These are phyloP conservation scores for Trapa incisa DNA, from an alignment of 345 rosid genomes.

Conservation along the genomic window DNA sequence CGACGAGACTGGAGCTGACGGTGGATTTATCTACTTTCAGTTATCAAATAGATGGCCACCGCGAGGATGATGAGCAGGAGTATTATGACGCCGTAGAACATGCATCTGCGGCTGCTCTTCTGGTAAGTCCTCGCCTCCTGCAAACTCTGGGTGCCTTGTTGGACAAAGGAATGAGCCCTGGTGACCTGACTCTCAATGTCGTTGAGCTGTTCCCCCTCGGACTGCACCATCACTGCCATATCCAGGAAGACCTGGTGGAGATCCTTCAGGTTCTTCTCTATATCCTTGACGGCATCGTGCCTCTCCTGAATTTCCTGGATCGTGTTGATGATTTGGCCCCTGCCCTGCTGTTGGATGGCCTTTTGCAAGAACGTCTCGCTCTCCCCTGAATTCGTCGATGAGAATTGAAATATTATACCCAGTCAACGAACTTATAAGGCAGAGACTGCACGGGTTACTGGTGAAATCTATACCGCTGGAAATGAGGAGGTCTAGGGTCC, in stretches of 20 bases:
- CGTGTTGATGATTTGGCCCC: slow-evolving; percentile 60
- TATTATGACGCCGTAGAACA: slow-evolving; percentile 45
- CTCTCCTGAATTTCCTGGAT: slow-evolving; percentile 75
- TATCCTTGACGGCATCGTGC: slow-evolving; percentile 63
- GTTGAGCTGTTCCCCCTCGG: slow-evolving; percentile 65
- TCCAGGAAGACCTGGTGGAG: slow-evolving; percentile 74
- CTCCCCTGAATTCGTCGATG: slow-evolving; percentile 25
- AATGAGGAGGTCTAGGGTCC: slow-evolving; percentile 60
- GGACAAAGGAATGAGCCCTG: slow-evolving; percentile 58
- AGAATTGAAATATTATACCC: neutral
- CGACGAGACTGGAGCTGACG: too few species aligned
- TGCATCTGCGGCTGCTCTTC: slow-evolving; percentile 78
- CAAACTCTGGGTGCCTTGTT: slow-evolving; percentile 42
- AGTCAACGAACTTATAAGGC: too few species aligned
- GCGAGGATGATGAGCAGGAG: slow-evolving; percentile 51
- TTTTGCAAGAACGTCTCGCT: slow-evolving; percentile 67
- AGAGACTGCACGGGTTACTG: neutral
- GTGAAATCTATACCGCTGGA: slow-evolving; percentile 54
- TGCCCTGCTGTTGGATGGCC: slow-evolving; percentile 76
- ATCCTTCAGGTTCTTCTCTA: slow-evolving; percentile 56
- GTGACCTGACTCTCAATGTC: slow-evolving; percentile 68
- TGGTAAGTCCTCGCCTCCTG: slow-evolving; percentile 52
- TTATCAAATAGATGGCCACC: slow-evolving; percentile 42
- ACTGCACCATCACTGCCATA: slow-evolving; percentile 71
- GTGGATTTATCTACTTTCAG: slow-evolving; percentile 24